Conservation (phyloP, 768 basidiomycete genomes). For the Phanerodontia chrysosporium region DNA sequence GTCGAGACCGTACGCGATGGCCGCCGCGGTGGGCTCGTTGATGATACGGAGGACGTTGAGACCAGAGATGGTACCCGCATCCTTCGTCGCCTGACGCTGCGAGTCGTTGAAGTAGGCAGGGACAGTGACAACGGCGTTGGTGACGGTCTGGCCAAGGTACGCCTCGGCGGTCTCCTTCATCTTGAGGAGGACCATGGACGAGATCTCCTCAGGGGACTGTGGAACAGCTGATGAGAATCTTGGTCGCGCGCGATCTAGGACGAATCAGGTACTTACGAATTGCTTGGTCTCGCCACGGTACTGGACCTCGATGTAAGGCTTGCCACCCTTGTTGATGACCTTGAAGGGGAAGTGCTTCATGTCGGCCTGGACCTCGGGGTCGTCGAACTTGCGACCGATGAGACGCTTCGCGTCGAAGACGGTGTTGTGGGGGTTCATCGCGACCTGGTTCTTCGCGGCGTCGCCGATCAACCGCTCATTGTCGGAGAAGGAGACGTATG, state of each 20-base stretch:
- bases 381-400: slow-evolving; percentile 85
- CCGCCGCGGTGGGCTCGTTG: slow-evolving; percentile 98
- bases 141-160: slow-evolving; percentile 81
- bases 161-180: slow-evolving; percentile 99
- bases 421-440: slow-evolving; percentile 96
- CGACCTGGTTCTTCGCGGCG: slow-evolving; percentile 98
- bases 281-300: slow-evolving; percentile 94
- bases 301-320: slow-evolving; percentile 84
- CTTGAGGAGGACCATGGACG: slow-evolving; percentile 94
- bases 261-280: slow-evolving; percentile 58
- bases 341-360: slow-evolving; percentile 93
- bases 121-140: slow-evolving; percentile 92
- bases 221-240: slow-evolving; percentile 24
- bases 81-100: slow-evolving; percentile 97
- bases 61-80: slow-evolving; percentile 92
- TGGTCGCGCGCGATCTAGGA: background rate
- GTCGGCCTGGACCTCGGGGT: slow-evolving; percentile 79
- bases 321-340: slow-evolving; percentile 80
- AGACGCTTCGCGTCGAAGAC: slow-evolving; percentile 99
- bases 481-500: slow-evolving; percentile 93
- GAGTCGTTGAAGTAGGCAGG: slow-evolving; percentile 99
- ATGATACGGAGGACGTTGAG: slow-evolving; percentile 97
- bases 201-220: slow-evolving; percentile 93
- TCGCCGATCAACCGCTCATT: slow-evolving; percentile 97
- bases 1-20: slow-evolving; percentile 98